These are phyloP conservation scores for Phytophthora europaea DNA, from an alignment of 352 stramenopile genomes.

Conservation along the genomic window DNA sequence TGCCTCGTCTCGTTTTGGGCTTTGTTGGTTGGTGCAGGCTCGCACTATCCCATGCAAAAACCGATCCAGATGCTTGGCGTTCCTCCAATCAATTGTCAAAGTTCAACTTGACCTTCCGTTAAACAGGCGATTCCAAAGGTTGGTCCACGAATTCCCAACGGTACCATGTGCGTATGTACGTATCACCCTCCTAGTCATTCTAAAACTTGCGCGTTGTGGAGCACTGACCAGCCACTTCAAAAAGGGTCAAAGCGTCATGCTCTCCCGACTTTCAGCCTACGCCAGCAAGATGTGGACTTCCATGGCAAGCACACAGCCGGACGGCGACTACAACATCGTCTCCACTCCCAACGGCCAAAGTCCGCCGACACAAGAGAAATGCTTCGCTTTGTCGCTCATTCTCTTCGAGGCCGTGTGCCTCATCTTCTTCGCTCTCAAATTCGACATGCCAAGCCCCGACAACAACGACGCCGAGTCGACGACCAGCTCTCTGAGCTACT, in stretches of 20 bases:
- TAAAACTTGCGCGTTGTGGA: not conserved
- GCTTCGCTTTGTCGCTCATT: constrained; percentile 52
- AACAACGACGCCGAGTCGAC: constrained; percentile 3
- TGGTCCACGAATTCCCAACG: constrained; percentile 5
- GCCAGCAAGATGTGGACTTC: constrained; percentile 1
- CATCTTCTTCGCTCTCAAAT: constrained; percentile 58
- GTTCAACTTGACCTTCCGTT: constrained; percentile 14
- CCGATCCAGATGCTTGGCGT: not conserved
- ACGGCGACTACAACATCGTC: constrained; percentile 8
- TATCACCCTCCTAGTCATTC: not conserved
- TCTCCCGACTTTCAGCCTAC: constrained; percentile 5
- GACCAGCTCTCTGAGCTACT: constrained; percentile 25
- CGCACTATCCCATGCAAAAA: constrained; percentile 1
- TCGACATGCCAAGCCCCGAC: constrained; percentile 45
- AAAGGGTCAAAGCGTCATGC: not conserved
- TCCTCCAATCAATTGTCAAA: constrained; percentile 11
- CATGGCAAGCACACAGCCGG: not conserved
- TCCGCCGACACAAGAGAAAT: constrained; percentile 6
- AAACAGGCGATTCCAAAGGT: constrained; percentile 3
- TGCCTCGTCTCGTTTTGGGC: constrained; percentile 6
- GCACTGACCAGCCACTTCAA: not conserved
- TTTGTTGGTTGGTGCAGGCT: not conserved
- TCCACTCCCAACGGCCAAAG: not conserved
- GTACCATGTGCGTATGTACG: not conserved
- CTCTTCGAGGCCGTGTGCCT: constrained; percentile 57